Evolutionary conservation across 805 yeast genomes (phyloP), one percentile per base, ranked within the genome.

Genomic region (Starmerella bombi): DNA sequence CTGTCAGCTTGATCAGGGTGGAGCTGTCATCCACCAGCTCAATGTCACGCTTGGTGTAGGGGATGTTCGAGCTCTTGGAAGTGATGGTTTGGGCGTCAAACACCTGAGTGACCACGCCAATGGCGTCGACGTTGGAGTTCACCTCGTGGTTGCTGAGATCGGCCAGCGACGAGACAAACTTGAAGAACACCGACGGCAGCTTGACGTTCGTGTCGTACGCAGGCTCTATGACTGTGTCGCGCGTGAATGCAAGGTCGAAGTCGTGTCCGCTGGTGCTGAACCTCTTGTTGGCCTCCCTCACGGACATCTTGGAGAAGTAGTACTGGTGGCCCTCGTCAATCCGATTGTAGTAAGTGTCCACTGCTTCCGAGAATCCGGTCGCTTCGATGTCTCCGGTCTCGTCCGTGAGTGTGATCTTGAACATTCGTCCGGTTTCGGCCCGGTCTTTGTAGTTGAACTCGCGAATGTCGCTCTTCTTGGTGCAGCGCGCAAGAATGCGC

Each of bases 361-460:
- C 95, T 52, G 72, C 71, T 29, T 83, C 88, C 59, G 81, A 82
- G 62, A 91, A 91, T 1, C 91, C 95, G 2, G 97, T 85, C 9
- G 94, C 96, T 55, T 91, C 72, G 52, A 91, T 91, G 64, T 91
- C 97, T 54, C 91, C 94, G 5, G 95, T 80, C 58, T 91, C 94
- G 58, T 91, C 98, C 42, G 88, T 63, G 43, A 91, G 75, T 51
- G 84, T 83, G 23, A 84, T 82, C 52, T 79, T 80, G 66, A 91
- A 85, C 44, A 91, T 69, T 59, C 82, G 81, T 41, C 98, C 98
- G 48, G 78, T 83, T 53, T 82, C 84, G 21, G 40, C 36, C 30
- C 31, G 17, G 15, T 23, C 20, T 37, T 36, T 34, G n/a, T 40
- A 21, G 38, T 82, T 74, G 88, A 88, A 91, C 28, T 82, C 81